A percentile compares a stretch with the other conserved stretches of the same genome.
These are phyloP conservation scores for Ulmus americana DNA, from an alignment of 331 rosid species.

Conservation along the genomic window DNA sequence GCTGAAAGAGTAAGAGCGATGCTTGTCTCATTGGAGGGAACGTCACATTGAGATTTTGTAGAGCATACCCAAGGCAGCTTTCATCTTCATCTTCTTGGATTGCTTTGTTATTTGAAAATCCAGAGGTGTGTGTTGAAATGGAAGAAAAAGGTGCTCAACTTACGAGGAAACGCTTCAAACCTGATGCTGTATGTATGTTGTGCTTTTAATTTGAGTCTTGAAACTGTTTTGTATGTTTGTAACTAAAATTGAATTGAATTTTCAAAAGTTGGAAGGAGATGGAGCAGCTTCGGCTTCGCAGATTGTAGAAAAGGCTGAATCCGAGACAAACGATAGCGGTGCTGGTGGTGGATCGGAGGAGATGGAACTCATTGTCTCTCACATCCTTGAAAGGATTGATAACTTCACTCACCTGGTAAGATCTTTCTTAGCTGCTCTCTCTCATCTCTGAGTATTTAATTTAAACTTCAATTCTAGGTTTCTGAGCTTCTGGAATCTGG, in stretches of 20 bases:
- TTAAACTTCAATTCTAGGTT: slow-evolving; percentile 32
- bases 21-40: no score
- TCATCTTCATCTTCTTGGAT: no score
- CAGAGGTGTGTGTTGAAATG: no score
- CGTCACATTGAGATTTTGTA: no score
- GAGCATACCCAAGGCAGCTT: no score
- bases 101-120: no score
- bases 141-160: no score
- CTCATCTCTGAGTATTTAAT: not conserved
- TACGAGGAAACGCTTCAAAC: no score
- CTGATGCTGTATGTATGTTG: no score
- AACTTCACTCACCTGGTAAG: slow-evolving; percentile 71
- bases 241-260: not conserved
- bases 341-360: slow-evolving; percentile 47
- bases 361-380: slow-evolving; percentile 56
- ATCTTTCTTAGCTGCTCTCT: not conserved
- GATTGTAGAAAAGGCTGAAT: slow-evolving; percentile 36
- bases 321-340: slow-evolving; percentile 18
- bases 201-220: no score
- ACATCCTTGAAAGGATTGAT: slow-evolving; percentile 58
- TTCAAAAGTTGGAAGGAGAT: slow-evolving; percentile 29
- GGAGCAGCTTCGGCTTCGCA: slow-evolving; percentile 32
- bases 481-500: slow-evolving; percentile 78
- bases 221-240: no score
- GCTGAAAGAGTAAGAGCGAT: no score